Conservation (phyloP, 129 eudicot genomes). For the Calendula officinalis region DNA sequence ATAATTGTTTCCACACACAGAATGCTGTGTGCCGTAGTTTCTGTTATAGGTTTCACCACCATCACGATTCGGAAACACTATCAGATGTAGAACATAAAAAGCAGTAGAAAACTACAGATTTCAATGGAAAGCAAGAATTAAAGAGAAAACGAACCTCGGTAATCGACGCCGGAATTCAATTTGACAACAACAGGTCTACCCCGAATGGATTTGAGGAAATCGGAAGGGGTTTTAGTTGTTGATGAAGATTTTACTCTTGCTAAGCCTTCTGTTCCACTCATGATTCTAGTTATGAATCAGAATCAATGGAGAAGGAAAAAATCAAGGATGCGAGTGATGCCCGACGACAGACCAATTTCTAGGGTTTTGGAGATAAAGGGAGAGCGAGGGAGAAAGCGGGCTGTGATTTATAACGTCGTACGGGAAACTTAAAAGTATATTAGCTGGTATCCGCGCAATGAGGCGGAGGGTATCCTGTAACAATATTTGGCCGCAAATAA, state of each 20-base stretch:
- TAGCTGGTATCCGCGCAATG: too few species aligned
- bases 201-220: constrained; percentile 86
- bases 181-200: constrained; percentile 96
- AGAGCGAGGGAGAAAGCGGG: constrained; percentile 1
- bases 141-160: constrained; percentile 46
- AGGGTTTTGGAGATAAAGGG: constrained; percentile 29
- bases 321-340: background rate
- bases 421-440: background rate
- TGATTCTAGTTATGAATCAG: constrained; percentile 15
- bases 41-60: too few species aligned
- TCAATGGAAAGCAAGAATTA: background rate
- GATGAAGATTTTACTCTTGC: constrained; percentile 47
- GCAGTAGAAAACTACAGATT: background rate
- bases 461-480: too few species aligned
- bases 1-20: too few species aligned
- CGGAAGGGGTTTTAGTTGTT: constrained; percentile 77
- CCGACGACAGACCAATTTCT: background rate
- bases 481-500: too few species aligned
- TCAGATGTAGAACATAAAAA: too few species aligned
- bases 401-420: constrained; percentile 4
- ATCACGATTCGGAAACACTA: too few species aligned
- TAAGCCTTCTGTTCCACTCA: constrained; percentile 59
- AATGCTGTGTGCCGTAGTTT: too few species aligned
- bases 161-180: constrained; percentile 87
- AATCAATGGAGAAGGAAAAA: constrained; percentile 3